phyloP scores from a whole-genome alignment of 352 stramenopile species.

The Phytophthora vignae region DNA sequence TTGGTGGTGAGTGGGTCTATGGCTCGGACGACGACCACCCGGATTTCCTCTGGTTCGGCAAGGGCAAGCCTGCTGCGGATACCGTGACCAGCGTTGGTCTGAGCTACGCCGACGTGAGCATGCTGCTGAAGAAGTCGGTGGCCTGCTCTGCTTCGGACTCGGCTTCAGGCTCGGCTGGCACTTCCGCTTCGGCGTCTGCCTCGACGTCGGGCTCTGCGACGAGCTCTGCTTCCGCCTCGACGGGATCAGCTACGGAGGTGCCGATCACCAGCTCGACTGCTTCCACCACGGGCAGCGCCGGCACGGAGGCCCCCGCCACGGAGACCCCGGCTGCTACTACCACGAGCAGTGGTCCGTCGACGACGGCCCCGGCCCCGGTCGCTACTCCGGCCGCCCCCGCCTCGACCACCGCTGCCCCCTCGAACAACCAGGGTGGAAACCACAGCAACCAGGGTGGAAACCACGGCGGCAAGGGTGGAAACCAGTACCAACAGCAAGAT shows the following conservation, averaged over 20 bases:
- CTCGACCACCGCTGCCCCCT: neutral
- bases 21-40: constrained; percentile 36
- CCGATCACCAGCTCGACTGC: constrained; percentile 11
- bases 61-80: constrained; percentile 17
- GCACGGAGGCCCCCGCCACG: constrained; percentile 4
- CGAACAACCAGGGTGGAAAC: neutral
- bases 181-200: neutral
- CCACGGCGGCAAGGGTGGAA: neutral
- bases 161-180: neutral
- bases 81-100: constrained; percentile 34
- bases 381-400: neutral
- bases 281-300: constrained; percentile 12
- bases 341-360: neutral
- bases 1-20: constrained; percentile 43
- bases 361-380: constrained; percentile 2
- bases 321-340: neutral
- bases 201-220: constrained; percentile 1
- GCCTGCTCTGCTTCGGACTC: constrained; percentile 1
- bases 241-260: constrained; percentile 7
- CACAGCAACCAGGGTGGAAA: neutral
- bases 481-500: neutral
- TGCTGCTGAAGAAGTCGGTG: constrained; percentile 19
- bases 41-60: constrained; percentile 40
- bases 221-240: constrained; percentile 3
- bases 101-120: constrained; percentile 3